These are phyloP conservation scores for Clavispora vitiphila DNA, from an alignment of 805 yeast genomes.

Conservation along the genomic window DNA sequence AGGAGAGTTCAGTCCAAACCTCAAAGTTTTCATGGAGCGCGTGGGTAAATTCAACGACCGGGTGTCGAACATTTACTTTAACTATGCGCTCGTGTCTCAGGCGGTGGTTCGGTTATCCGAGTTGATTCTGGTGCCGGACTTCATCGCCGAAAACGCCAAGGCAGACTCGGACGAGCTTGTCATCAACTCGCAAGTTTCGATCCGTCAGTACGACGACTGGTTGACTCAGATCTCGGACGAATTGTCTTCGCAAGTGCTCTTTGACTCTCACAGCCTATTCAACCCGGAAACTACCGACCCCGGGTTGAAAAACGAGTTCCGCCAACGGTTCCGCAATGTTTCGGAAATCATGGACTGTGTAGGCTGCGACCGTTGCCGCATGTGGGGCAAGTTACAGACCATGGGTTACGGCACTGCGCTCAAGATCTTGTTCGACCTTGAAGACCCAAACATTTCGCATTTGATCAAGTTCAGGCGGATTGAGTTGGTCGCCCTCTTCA, in stretches of 20 bases:
- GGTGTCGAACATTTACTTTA: conserved; percentile 82
- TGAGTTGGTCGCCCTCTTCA: conserved; percentile 85
- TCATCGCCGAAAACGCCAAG: conserved; percentile 18
- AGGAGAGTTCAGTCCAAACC: conserved; percentile 79
- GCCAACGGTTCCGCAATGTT: conserved; percentile 80
- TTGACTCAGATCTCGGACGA: conserved; percentile 7
- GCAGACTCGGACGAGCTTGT: conserved; percentile 21
- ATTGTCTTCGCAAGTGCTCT: conserved; percentile 30
- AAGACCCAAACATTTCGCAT: conserved; percentile 45
- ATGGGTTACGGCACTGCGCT: conserved; percentile 97
- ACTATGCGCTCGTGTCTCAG: conserved; percentile 81
- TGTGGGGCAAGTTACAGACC: conserved; percentile 98
- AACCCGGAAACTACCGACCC: conserved; percentile 41
- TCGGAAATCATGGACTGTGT: conserved; percentile 96
- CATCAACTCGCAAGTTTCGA: conserved; percentile 35
- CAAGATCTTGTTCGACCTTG: conserved; percentile 79
- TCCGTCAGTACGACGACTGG: conserved; percentile 7
- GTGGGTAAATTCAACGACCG: conserved; percentile 91
- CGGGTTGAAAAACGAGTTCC: conserved; percentile 76
- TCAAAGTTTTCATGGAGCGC: conserved; percentile 75
- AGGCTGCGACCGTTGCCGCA: conserved; percentile 94
- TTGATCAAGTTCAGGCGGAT: conserved; percentile 63
- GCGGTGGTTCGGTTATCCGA: conserved; percentile 60
- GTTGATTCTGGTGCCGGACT: conserved; percentile 24
- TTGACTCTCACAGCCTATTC: conserved; percentile 44